phyloP scores from a whole-genome alignment of 2,329 filamentous ascomycete genomes.

The Endoconidiophora polonica region DNA sequence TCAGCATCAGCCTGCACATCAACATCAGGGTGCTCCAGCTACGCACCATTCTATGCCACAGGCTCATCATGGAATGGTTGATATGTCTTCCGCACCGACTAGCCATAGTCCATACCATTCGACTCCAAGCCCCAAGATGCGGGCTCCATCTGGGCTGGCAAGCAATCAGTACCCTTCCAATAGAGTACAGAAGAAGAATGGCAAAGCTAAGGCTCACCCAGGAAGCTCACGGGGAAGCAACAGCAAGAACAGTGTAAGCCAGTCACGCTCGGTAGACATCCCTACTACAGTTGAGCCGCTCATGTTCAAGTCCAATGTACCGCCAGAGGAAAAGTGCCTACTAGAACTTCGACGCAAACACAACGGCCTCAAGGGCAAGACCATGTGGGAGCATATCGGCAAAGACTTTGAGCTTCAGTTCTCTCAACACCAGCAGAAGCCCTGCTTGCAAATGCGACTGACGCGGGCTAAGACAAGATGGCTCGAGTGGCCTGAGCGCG shows the following conservation, averaged over 20 bases:
- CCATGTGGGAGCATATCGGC: conserved; percentile 41
- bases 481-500: conserved; percentile 29
- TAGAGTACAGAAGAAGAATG: neutral
- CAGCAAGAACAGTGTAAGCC: no score
- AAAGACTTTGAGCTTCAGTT: conserved; percentile 24
- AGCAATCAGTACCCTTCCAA: neutral
- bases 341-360: conserved; percentile 32
- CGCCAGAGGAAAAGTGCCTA: conserved; percentile 31
- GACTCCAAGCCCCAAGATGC: neutral
- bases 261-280: no score
- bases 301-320: conserved; percentile 27
- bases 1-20: no score
- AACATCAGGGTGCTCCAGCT: no score
- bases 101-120: neutral
- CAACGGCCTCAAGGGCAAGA: conserved; percentile 32
- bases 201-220: neutral
- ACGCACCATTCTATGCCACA: no score
- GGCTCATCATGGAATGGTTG: no score
- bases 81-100: no score
- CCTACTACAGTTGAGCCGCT: conserved; percentile 16
- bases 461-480: conserved; percentile 33
- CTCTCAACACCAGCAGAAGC: conserved; percentile 25
- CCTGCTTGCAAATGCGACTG: conserved; percentile 40
- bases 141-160: no score
- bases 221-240: neutral